Conservation (phyloP, 352 stramenopile genomes). For the Lagenidium sp. region DNA sequence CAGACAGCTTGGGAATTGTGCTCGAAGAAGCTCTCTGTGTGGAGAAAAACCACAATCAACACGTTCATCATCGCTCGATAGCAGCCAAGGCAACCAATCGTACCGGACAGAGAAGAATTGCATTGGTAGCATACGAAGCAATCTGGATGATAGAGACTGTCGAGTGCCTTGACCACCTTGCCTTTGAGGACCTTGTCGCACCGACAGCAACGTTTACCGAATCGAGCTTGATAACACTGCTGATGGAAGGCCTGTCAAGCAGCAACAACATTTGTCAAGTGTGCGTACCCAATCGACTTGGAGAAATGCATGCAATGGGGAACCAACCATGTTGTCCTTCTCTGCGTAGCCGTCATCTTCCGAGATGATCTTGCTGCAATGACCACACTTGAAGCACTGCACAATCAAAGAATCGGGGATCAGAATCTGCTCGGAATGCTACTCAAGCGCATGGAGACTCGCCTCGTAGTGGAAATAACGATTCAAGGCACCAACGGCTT, state of each 20-base stretch:
- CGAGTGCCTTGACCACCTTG: constrained; percentile 79
- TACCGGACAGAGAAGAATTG: constrained; percentile 67
- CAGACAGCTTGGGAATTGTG: constrained; percentile 68
- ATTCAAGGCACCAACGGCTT: constrained; percentile 71
- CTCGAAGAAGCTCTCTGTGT: constrained; percentile 80
- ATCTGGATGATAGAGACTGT: constrained; percentile 78
- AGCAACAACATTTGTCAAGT: too few relatives aligned
- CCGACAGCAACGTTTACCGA: constrained; percentile 72
- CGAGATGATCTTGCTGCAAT: constrained; percentile 58
- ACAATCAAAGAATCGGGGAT: not conserved
- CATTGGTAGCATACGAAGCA: constrained; percentile 80
- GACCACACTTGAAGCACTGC: constrained; percentile 76
- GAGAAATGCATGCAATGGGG: too few relatives aligned
- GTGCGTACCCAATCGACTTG: too few relatives aligned
- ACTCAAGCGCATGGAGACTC: not conserved
- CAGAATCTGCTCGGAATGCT: not conserved
- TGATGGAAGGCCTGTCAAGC: constrained; percentile 79
- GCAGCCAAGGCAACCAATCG: too few relatives aligned
- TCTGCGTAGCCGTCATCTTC: constrained; percentile 79
- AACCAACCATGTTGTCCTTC: constrained; percentile 61
- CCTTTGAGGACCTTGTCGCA: constrained; percentile 74
- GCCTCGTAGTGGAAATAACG: constrained; percentile 81
- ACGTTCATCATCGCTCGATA: not conserved
- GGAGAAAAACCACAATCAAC: too few relatives aligned
- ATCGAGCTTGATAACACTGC: constrained; percentile 66